Conservation (phyloP, 768 basidiomycete species). For the Tylopilus subfusipes region DNA sequence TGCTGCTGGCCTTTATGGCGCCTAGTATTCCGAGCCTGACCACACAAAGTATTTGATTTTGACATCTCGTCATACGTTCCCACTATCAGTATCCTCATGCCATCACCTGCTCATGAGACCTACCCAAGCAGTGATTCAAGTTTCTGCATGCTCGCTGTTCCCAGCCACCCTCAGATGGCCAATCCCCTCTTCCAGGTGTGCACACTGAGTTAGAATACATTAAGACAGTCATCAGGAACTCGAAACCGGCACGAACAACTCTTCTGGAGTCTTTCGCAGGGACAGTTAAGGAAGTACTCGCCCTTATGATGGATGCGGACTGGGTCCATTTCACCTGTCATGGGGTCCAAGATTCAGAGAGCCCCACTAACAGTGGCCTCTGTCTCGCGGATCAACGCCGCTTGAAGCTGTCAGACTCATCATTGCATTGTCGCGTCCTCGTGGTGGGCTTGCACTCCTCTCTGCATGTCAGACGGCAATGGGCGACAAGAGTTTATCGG, state of each 20-base stretch:
- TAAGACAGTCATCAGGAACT: no score
- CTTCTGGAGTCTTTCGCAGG: neutral
- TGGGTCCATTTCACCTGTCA: conserved; percentile 33
- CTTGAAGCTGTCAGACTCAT: neutral
- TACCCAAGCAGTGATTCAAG: no score
- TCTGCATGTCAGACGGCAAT: conserved; percentile 45
- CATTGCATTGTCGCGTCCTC: conserved; percentile 3
- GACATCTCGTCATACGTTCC: neutral
- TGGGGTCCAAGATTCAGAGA: conserved; percentile 17
- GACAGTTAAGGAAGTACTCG: neutral
- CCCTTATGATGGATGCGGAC: neutral
- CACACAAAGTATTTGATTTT: neutral
- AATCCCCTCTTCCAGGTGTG: conserved; percentile 1
- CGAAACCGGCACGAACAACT: neutral
- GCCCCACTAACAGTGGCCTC: conserved; percentile 22
- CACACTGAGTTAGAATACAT: conserved; percentile 23
- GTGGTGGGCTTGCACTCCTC: conserved; percentile 37
- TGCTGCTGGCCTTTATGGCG: no score
- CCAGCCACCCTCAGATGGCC: conserved; percentile 10
- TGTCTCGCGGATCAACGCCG: conserved; percentile 4
- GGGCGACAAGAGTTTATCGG: conserved; percentile 26
- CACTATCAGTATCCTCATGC: conserved; percentile 11
- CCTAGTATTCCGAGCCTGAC: neutral
- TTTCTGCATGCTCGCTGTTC: conserved; percentile 3
- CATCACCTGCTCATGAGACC: neutral